These are phyloP conservation scores for Chaetothyriales sp. DNA, from an alignment of 2,329 filamentous ascomycete species.

Conservation along the genomic window DNA sequence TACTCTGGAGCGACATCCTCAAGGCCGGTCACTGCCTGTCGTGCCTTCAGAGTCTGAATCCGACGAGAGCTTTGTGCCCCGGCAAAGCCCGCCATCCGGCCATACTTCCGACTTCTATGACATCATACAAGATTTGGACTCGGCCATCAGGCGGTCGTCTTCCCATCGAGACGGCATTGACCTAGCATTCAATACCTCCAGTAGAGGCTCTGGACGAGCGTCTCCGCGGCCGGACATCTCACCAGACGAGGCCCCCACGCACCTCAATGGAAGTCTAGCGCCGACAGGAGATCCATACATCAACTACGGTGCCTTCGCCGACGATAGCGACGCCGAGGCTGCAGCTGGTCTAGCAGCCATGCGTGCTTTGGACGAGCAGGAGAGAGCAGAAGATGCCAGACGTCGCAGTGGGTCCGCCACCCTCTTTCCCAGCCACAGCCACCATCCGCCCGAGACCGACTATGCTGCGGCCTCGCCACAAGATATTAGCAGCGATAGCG, in stretches of 20 bases:
- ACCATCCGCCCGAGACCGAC: conserved; percentile 23
- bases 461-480: conserved; percentile 13
- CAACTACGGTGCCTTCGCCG: conserved; percentile 38
- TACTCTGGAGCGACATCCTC: conserved; percentile 41
- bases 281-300: conserved; percentile 31
- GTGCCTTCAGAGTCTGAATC: conserved; percentile 35
- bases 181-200: neutral
- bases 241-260: conserved; percentile 30
- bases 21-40: conserved; percentile 43
- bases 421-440: conserved; percentile 20
- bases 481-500: conserved; percentile 50
- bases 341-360: conserved; percentile 71
- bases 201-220: neutral
- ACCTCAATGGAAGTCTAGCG: conserved; percentile 36
- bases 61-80: conserved; percentile 13
- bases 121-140: conserved; percentile 42
- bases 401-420: conserved; percentile 35
- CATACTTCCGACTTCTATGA: conserved; percentile 34
- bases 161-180: conserved; percentile 6
- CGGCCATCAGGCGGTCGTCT: conserved; percentile 25
- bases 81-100: conserved; percentile 9
- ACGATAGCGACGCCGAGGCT: conserved; percentile 79
- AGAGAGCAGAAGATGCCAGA: conserved; percentile 42
- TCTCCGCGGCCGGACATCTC: conserved; percentile 19
- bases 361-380: conserved; percentile 65